phyloP scores from a whole-genome alignment of 2,329 filamentous ascomycete species.

The Torrubiellomyces zombiae region DNA sequence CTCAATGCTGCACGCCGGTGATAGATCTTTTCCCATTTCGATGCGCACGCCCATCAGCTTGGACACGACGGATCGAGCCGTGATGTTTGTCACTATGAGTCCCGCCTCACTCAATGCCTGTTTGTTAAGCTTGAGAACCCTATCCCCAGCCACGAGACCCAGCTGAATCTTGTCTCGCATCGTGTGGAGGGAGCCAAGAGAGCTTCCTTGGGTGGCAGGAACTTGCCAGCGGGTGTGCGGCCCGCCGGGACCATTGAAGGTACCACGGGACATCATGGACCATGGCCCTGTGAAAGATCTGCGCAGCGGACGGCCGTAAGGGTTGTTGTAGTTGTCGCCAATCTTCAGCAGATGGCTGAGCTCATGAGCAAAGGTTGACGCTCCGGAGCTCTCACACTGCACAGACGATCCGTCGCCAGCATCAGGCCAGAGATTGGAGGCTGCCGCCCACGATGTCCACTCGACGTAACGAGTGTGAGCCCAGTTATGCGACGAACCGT shows the following conservation, averaged over 20 bases:
- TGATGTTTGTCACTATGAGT: slow-evolving; percentile 26
- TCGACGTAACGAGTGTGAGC: slow-evolving; percentile 33
- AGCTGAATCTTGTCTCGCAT: slow-evolving; percentile 36
- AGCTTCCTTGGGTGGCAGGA: slow-evolving; percentile 27
- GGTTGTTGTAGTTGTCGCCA: slow-evolving; percentile 39
- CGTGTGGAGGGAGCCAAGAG: slow-evolving; percentile 34
- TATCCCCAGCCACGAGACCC: slow-evolving; percentile 24
- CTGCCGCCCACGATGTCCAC: slow-evolving; percentile 36
- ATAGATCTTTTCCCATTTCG: slow-evolving; percentile 25
- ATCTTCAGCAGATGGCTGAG: slow-evolving; percentile 33
- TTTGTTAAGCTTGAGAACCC: slow-evolving; percentile 26
- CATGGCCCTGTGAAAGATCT: slow-evolving; percentile 33
- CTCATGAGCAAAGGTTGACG: slow-evolving; percentile 36
- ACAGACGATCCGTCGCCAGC: slow-evolving; percentile 34
- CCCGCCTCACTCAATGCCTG: slow-evolving; percentile 24
- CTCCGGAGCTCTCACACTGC: slow-evolving; percentile 34
- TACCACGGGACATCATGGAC: slow-evolving; percentile 34
- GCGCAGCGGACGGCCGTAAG: slow-evolving; percentile 25
- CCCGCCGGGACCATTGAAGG: slow-evolving; percentile 35
- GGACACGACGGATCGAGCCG: slow-evolving; percentile 26
- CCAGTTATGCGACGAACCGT: slow-evolving; percentile 21
- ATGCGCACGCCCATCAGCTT: slow-evolving; percentile 31
- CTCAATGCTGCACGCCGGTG: slow-evolving; percentile 23
- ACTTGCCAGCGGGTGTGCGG: slow-evolving; percentile 36
- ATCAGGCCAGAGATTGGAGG: slow-evolving; percentile 35